phyloP scores from a whole-genome alignment of 768 basidiomycete genomes.

The Daedaleopsis sinensis region DNA sequence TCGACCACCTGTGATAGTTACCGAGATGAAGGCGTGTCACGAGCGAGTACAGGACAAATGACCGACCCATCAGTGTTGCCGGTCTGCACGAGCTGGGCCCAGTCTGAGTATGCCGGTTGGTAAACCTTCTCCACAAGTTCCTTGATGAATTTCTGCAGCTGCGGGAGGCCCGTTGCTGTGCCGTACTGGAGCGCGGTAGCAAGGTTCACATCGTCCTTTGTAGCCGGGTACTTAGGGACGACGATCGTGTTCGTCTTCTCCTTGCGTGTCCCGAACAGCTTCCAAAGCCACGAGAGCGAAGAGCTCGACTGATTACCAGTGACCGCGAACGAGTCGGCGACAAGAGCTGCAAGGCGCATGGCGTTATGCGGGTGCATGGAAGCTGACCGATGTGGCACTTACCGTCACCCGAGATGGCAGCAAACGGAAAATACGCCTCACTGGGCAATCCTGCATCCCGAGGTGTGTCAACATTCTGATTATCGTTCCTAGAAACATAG shows the following conservation, averaged over 20 bases:
- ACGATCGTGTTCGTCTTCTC: conserved; percentile 51
- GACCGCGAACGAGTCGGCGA: conserved; percentile 52
- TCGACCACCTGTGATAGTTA: conserved; percentile 47
- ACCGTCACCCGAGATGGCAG: conserved; percentile 56
- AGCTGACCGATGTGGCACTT: conserved; percentile 5
- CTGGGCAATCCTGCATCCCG: conserved; percentile 57
- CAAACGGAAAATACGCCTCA: conserved; percentile 73
- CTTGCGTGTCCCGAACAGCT: conserved; percentile 44
- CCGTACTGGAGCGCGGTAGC: conserved; percentile 74
- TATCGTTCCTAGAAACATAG: not conserved
- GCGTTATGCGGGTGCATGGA: no score
- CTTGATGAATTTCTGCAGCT: conserved; percentile 56
- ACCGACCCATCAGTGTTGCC: conserved; percentile 71
- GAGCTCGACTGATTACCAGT: conserved; percentile 27
- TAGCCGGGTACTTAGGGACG: conserved; percentile 62
- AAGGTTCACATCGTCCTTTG: conserved; percentile 56
- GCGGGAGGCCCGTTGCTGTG: conserved; percentile 51
- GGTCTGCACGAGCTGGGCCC: conserved; percentile 53
- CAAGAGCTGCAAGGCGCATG: conserved; percentile 34
- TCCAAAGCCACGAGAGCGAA: conserved; percentile 62
- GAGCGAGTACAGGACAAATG: not conserved
- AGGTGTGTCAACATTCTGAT: not conserved
- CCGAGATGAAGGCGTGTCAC: conserved; percentile 7
- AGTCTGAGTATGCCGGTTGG: conserved; percentile 65
- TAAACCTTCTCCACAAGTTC: conserved; percentile 59